phyloP scores from a whole-genome alignment of 2,329 filamentous ascomycete species.

The Diplocarpon mali region DNA sequence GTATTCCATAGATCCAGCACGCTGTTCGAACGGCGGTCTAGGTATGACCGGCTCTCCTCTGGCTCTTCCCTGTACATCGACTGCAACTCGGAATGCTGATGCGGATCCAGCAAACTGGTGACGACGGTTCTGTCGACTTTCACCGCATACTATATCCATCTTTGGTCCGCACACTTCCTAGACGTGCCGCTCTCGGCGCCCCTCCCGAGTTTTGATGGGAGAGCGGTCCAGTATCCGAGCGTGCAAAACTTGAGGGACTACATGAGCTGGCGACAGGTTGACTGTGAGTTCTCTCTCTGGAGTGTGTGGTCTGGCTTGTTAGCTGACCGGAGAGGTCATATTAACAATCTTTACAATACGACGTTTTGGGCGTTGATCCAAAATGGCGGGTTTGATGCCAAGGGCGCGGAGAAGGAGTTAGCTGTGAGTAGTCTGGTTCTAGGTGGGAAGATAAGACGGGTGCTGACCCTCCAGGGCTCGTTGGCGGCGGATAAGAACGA shows the following conservation, averaged over 20 bases:
- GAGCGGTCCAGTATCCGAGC: slow-evolving; percentile 82
- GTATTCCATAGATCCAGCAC: slow-evolving; percentile 74
- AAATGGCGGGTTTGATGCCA: slow-evolving; percentile 60
- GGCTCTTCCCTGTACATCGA: not conserved
- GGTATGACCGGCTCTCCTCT: slow-evolving; percentile 37
- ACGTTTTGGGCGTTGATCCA: slow-evolving; percentile 88
- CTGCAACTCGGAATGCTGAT: slow-evolving; percentile 7
- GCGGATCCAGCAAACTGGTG: slow-evolving; percentile 63
- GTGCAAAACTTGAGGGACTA: slow-evolving; percentile 81
- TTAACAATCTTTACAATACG: slow-evolving; percentile 98
- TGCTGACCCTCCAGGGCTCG: slow-evolving; percentile 49
- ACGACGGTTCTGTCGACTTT: slow-evolving; percentile 90
- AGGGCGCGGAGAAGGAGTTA: slow-evolving; percentile 70
- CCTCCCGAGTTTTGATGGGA: slow-evolving; percentile 83
- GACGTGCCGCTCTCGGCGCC: slow-evolving; percentile 59
- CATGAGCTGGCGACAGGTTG: slow-evolving; percentile 92
- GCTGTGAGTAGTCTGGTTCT: slow-evolving; percentile 40
- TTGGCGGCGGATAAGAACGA: slow-evolving; percentile 87
- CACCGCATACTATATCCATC: slow-evolving; percentile 77
- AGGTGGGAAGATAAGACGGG: not conserved
- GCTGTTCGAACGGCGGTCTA: slow-evolving; percentile 76
- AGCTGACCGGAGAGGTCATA: slow-evolving; percentile 55
- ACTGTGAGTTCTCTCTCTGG: slow-evolving; percentile 52
- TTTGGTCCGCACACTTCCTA: slow-evolving; percentile 69
- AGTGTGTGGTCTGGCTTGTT: not conserved